Evolutionary conservation across 805 yeast genomes (phyloP), one percentile per base, ranked within the genome.

Genomic region (Candida tammaniensis): DNA sequence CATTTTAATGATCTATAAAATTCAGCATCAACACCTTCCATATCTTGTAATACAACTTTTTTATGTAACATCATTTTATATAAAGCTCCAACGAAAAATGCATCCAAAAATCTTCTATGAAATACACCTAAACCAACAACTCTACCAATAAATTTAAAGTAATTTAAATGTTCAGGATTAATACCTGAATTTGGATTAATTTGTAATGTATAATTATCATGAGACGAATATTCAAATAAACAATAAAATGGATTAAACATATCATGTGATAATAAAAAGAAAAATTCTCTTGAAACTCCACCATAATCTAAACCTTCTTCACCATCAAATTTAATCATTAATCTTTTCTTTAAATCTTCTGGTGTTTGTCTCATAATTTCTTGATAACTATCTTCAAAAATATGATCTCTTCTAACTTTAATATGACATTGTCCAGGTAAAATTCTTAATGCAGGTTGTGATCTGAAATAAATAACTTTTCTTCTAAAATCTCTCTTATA

Each of bases 231-330:
- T 65, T 93, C 97, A 59, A 93, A 93, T 53, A 93, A 70, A 67
- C 99, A 91, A 62, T 93, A 93, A 61, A 89, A 86, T 43, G 99
- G 99, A 59, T 93, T 89, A 64, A 93, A 93, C 96, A 93, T 93
- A 64, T 93, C 98, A 59, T 93, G 98, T 3, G 98, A 89, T 47
- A 93, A 72, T 57, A 89, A 73, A 68, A 89, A 93, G 82, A 93
- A 93, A 62, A 87, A 93, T 64, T 93, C 99, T 69, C 99, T 78
- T 19, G 97, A 87, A 43, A 93, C 98, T 59, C 99, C 99, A 74
- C 99, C 99, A 58, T 93, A 93, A 70, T 93, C 99, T 52, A 93
- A 76, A 62, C 98, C 99, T 71, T 93, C 99, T 69, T 93, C 99
- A 42, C 98, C 98, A 51, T 93, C 98, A 54, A 93, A 93, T 60